These are phyloP conservation scores for Nicotiana paniculata DNA, from an alignment of 257 asterid species.

Conservation along the genomic window DNA sequence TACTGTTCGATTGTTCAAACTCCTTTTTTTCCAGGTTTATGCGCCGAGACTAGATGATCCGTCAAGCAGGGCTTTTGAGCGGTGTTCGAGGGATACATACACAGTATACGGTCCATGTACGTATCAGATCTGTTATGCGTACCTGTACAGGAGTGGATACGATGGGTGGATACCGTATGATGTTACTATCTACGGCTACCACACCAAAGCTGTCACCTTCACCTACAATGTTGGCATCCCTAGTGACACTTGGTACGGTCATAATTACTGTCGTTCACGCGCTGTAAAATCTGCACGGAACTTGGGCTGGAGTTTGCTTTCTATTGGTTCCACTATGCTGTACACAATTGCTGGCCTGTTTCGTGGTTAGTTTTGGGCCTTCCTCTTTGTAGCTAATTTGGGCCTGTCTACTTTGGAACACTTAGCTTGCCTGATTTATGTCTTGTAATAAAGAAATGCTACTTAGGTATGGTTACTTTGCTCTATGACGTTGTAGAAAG, in stretches of 20 bases:
- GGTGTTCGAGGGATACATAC: constrained; percentile 72
- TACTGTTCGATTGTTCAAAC: not conserved
- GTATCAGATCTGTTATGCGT: constrained; percentile 77
- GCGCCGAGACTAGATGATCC: constrained; percentile 86
- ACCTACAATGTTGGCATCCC: constrained; percentile 64
- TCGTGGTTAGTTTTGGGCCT: constrained; percentile 3
- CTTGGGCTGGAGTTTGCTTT: constrained; percentile 7
- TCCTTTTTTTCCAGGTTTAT: constrained; percentile 47
- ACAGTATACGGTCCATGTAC: constrained; percentile 75
- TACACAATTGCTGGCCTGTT: not conserved
- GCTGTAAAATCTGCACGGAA: constrained; percentile 1
- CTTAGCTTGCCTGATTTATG: not conserved
- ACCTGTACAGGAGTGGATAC: constrained; percentile 80
- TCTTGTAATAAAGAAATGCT: not conserved
- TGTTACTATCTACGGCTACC: constrained; percentile 55
- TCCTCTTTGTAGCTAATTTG: not conserved
- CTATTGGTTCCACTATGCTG: not conserved
- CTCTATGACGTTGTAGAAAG: not conserved
- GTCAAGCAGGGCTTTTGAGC: constrained; percentile 54
- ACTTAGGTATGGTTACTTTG: not conserved
- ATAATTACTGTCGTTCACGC: constrained; percentile 40
- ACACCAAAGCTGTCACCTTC: constrained; percentile 45
- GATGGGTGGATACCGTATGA: constrained; percentile 92
- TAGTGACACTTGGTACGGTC: constrained; percentile 66
- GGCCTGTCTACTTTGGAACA: not conserved